Evolutionary conservation across 768 basidiomycete species (phyloP), one percentile per base, ranked within the genome.

Genomic region (Pleurotus tuoliensis): DNA sequence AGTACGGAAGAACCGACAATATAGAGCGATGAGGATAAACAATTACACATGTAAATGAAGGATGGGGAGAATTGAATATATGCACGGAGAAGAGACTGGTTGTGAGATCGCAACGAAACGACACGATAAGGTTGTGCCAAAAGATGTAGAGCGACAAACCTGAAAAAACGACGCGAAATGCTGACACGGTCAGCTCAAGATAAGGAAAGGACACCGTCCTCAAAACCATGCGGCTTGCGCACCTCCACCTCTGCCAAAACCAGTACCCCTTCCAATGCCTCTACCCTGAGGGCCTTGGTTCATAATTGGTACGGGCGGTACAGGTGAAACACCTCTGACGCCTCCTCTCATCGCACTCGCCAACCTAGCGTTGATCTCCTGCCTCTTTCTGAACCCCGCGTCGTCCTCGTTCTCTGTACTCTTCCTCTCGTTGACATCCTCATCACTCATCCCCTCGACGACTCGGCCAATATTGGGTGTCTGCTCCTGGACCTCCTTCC

Each of bases 401-500:
- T 20, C 48, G 12, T 9, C 46, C 46, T 18, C 16, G 5, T 6
- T 4, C 5, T 9, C 46, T 8, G 8, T 11, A 4, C 9, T 34
- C 30, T 34, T 34, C 30, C 30, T 34, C 9, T 34, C 30, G 8
- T 34, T 9, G 30, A 34, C 2, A 11, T 11, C 30, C 30, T 34
- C 30, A 1, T 34, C 30, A 34, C 30, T 34, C 30, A 34, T 34
- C 30, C 30, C 30, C 16, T 13, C 46, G 22, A 20, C 22, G 18
- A 18, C 13, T 15, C 34, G n/a, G 15, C 48, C 30, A 50, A 50
- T 30, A 27, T 20, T 34, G 13, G 15, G 25, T 1, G 16, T 34
- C 24, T 20, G 8, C 51, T 53, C 51, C 12, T 53, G 37, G 16
- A 53, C 51, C 18, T 53, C 51, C 39, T 53, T 53, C 51, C 79